phyloP scores from a whole-genome alignment of 2,329 filamentous ascomycete genomes.

The Diaporthe aspalathi region DNA sequence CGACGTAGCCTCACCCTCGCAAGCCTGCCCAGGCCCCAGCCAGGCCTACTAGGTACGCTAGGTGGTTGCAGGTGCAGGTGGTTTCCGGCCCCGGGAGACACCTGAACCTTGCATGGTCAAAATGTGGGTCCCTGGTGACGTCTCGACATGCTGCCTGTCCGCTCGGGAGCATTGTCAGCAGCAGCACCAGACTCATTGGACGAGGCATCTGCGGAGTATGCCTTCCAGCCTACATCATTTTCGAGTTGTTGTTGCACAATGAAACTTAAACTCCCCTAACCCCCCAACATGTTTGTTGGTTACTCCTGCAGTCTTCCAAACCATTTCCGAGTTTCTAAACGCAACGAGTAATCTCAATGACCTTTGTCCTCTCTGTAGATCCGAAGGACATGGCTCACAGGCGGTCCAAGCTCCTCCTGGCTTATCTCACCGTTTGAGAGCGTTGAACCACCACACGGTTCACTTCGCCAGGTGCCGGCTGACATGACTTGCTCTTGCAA shows the following conservation, averaged over 20 bases:
- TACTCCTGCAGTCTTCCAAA: neutral
- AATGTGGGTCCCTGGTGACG: conserved; percentile 26
- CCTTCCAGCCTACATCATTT: neutral
- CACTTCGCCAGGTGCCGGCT: neutral
- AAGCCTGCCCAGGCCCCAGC: conserved; percentile 23
- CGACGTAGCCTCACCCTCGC: conserved; percentile 14
- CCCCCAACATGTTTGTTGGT: neutral
- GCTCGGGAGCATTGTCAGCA: conserved; percentile 25
- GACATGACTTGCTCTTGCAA: neutral
- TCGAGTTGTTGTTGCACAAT: neutral
- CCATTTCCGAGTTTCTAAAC: too few species aligned
- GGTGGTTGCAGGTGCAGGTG: conserved; percentile 1
- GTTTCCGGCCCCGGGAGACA: conserved; percentile 17
- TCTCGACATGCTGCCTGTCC: conserved; percentile 30
- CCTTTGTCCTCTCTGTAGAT: neutral
- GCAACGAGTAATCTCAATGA: too few species aligned
- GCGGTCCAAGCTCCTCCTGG: conserved; percentile 31
- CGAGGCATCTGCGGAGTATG: too few species aligned
- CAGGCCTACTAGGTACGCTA: too few species aligned
- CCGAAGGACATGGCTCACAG: neutral
- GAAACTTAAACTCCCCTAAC: neutral
- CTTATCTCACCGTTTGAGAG: conserved; percentile 10
- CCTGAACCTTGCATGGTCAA: conserved; percentile 26
- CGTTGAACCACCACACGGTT: neutral
- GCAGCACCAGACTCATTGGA: too few species aligned